phyloP scores from a whole-genome alignment of 1,284 basidiomycete genomes.

The Trichosporon sp. region DNA sequence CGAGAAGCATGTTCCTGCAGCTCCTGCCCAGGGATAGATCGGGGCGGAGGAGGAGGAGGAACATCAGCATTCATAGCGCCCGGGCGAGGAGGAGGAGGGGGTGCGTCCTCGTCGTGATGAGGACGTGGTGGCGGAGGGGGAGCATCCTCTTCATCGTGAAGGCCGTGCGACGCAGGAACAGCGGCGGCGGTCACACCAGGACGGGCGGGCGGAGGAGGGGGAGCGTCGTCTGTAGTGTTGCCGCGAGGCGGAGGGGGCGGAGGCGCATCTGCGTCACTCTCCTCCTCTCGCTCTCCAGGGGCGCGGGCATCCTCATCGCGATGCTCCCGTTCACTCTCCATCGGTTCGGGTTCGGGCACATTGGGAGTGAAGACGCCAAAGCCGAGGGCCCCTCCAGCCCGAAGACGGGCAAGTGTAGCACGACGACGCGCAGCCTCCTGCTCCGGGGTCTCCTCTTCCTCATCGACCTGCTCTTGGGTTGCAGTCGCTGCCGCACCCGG shows the following conservation, averaged over 20 bases:
- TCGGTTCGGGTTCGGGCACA: background rate
- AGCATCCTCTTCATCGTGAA: background rate
- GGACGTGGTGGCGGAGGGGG: conserved; percentile 4
- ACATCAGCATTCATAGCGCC: background rate
- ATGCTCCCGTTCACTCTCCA: conserved; percentile 12
- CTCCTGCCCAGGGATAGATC: background rate
- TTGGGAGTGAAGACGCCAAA: conserved; percentile 42
- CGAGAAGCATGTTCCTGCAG: background rate
- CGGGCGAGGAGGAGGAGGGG: background rate
- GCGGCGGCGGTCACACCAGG: background rate
- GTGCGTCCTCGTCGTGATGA: conserved; percentile 1
- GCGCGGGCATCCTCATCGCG: conserved; percentile 11
- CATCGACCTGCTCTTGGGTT: background rate
- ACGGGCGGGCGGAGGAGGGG: conserved; percentile 14
- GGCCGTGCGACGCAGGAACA: background rate
- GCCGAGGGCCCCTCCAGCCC: conserved; percentile 44
- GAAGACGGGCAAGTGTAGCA: conserved; percentile 42
- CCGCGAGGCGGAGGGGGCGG: conserved; percentile 22
- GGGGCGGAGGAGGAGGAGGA: background rate
- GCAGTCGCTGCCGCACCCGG: background rate
- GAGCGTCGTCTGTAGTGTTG: conserved; percentile 11
- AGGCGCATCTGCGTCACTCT: conserved; percentile 14
- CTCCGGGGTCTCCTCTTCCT: conserved; percentile 41
- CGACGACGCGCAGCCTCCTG: conserved; percentile 42
- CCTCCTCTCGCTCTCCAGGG: conserved; percentile 11